Conservation (phyloP, 768 basidiomycete species). For the Podaxis sp. region DNA sequence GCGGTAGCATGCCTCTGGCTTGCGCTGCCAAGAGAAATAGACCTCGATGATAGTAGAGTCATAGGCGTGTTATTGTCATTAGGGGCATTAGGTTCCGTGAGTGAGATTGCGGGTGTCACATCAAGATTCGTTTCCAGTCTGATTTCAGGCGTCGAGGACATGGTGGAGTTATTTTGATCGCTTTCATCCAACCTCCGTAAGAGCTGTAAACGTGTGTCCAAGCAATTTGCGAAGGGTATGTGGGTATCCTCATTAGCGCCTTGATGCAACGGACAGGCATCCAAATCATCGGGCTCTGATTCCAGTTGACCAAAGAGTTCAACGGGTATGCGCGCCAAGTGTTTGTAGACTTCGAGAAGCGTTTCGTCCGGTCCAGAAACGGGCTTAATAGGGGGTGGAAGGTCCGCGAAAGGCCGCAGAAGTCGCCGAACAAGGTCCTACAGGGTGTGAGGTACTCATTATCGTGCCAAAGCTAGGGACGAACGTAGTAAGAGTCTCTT, state of each 20-base stretch:
- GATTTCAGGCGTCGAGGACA: constrained; percentile 36
- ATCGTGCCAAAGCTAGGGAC: constrained; percentile 22
- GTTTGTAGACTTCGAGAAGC: constrained; percentile 50
- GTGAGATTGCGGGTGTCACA: constrained; percentile 34
- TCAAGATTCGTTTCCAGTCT: constrained; percentile 31
- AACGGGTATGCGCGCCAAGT: constrained; percentile 55
- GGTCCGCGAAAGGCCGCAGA: constrained; percentile 49
- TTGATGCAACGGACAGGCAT: constrained; percentile 51
- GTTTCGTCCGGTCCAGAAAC: constrained; percentile 42
- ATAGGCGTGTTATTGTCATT: constrained; percentile 27
- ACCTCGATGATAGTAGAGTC: constrained; percentile 48
- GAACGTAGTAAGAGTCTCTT: constrained; percentile 72
- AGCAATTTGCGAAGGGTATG: constrained; percentile 47
- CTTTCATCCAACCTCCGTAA: constrained; percentile 35
- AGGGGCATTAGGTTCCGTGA: constrained; percentile 35
- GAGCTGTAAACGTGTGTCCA: constrained; percentile 53
- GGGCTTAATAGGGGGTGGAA: constrained; percentile 42
- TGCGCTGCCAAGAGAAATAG: constrained; percentile 42
- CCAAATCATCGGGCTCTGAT: constrained; percentile 47
- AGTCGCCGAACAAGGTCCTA: constrained; percentile 73
- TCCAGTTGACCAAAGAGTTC: constrained; percentile 50
- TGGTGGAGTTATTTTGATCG: constrained; percentile 35
- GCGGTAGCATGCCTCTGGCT: constrained; percentile 64
- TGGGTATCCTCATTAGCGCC: constrained; percentile 44
- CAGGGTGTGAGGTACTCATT: neutral